These are phyloP conservation scores for Nitzschia inconspicua DNA, from an alignment of 108 stramenopile genomes.

Conservation along the genomic window DNA sequence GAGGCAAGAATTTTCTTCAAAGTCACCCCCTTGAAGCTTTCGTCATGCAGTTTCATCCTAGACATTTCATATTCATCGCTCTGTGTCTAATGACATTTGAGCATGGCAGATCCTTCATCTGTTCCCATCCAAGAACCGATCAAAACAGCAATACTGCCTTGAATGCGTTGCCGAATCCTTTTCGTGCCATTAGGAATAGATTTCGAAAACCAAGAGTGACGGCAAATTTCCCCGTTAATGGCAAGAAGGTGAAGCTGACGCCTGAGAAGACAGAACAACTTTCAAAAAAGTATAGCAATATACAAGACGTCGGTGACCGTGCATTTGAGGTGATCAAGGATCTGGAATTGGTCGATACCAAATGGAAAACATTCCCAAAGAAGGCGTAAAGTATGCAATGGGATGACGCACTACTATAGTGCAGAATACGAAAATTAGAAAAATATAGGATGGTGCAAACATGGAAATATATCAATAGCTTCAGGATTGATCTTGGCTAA, in stretches of 20 bases:
- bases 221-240: background rate
- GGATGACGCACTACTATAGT: too few relatives aligned
- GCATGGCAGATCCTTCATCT: background rate
- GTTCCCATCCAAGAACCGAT: background rate
- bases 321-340: slow-evolving; percentile 49
- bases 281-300: slow-evolving; percentile 16
- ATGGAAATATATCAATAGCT: too few relatives aligned
- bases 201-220: background rate
- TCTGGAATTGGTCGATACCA: slow-evolving; percentile 30
- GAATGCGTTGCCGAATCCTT: background rate
- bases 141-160: background rate
- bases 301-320: slow-evolving; percentile 38
- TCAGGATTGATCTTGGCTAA: slow-evolving; percentile 2
- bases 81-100: background rate
- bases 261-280: background rate
- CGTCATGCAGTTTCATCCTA: background rate
- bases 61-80: background rate
- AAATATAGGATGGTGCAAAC: background rate
- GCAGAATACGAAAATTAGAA: background rate
- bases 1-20: too few relatives aligned
- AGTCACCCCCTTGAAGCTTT: too few relatives aligned
- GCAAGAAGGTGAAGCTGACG: background rate
- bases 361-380: background rate
- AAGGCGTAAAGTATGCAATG: background rate
- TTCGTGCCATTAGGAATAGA: background rate